These are phyloP conservation scores for Micractinium conductrix DNA, from an alignment of 139 green algal species.

Conservation along the genomic window DNA sequence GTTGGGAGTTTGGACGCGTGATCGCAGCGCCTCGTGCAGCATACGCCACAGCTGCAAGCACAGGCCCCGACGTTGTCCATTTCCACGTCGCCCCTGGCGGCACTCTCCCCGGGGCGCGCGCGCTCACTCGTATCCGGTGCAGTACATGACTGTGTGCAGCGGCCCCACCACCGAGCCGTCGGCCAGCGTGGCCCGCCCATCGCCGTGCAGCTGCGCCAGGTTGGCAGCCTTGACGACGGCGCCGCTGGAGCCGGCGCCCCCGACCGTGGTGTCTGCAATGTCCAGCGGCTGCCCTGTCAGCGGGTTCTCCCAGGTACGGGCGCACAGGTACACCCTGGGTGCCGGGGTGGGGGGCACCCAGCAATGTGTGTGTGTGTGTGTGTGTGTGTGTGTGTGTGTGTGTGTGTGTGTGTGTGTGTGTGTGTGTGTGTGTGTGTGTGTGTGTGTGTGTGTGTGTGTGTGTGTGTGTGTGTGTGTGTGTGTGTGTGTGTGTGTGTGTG, in stretches of 20 bases:
- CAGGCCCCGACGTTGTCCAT: too few species aligned
- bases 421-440: too few species aligned
- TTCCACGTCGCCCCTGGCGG: too few species aligned
- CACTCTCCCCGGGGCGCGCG: too few species aligned
- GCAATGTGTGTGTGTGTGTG: too few species aligned
- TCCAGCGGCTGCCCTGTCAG: slow-evolving; percentile 20
- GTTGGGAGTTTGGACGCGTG: neutral
- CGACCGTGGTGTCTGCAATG: slow-evolving; percentile 18
- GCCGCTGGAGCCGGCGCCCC: neutral
- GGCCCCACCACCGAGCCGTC: slow-evolving; percentile 39
- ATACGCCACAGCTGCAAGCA: too few species aligned
- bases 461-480: too few species aligned
- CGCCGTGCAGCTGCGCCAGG: slow-evolving; percentile 39
- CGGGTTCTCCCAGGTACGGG: slow-evolving; percentile 56
- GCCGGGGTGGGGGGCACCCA: neutral
- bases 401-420: too few species aligned
- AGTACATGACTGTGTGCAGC: slow-evolving; percentile 66
- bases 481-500: too few species aligned
- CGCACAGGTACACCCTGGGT: slow-evolving; percentile 68
- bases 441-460: too few species aligned
- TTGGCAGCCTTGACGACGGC: slow-evolving; percentile 7
- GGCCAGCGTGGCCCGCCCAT: slow-evolving; percentile 55
- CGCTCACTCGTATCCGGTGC: slow-evolving; percentile 40
- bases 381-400: too few species aligned
- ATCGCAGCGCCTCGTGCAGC: neutral